Base-by-base conservation (phyloP, 169 alveolate genomes). In the Condylostoma magnum region DNA sequence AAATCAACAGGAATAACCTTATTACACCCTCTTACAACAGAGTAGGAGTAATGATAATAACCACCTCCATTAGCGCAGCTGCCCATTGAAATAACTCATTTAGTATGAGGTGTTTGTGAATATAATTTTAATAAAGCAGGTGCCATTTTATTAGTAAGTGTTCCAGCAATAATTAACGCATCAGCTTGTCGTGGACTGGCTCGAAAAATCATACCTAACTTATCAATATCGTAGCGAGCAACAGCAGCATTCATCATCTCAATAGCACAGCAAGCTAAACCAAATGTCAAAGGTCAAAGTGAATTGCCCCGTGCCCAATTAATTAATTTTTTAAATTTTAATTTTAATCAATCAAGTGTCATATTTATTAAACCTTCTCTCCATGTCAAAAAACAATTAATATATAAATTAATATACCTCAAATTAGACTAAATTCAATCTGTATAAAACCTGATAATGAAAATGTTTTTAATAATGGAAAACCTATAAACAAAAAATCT, bases 51-150 rank as follows among this genome's bases (percentile, higher is more conserved):
- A 58, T 58, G 65, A 37, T 58, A 58, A 58, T 58, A 58, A 31
- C 71, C 71, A 31, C 71, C 71, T 12, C 71, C 71, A 22, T 58
- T 58, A 10, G 71, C 63, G 22, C 71, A 58, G 38, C 71, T 58
- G 15, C 71, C 71, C 71, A 58, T 58, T 12, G 71, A 58, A 36
- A 58, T 6, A 10, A 58, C 71, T 58, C 71, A 58, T 38, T 37
- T 58, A 6, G 71, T 8, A 5, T 20, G 6, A n/a, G 71, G n/a
- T 5, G 27, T 31, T 58, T 58, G 71, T 36, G 31, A 56, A 58
- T 58, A 58, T 37, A 58, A 38, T 15, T 31, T 8, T 12, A 56
- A 5, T 6, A 58, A 20, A 10, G 15, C 71, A 36, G 71, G 71
- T 12, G 71, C 66, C 71, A 58, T 58, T 38, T 58, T 58, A 38